Evolutionary conservation across 169 alveolate species (phyloP).

Genomic region (Babesia microti): DNA sequence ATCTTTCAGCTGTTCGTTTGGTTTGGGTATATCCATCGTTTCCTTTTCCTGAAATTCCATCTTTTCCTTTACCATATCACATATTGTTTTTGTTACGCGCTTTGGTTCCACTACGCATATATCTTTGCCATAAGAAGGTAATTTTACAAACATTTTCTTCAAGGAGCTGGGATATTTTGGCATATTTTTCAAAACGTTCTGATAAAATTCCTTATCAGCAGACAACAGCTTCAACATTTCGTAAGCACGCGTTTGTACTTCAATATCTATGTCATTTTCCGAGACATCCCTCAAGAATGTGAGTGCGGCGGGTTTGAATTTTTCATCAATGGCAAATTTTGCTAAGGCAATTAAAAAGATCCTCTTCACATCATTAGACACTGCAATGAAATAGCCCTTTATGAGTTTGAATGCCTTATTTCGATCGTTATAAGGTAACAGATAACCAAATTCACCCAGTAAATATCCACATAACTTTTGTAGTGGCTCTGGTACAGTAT

Average conservation of each 20-base stretch:
- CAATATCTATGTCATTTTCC: constrained; percentile 26
- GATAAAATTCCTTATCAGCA: constrained; percentile 16
- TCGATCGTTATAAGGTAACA: constrained; percentile 11
- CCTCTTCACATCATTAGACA: constrained; percentile 24
- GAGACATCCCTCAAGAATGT: constrained; percentile 35
- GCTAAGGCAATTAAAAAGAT: constrained; percentile 43
- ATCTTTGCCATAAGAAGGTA: constrained; percentile 19
- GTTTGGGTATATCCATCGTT: no score
- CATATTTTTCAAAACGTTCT: constrained; percentile 10
- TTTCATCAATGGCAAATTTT: constrained; percentile 44
- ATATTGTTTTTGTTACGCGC: no score
- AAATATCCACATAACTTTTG: constrained; percentile 50
- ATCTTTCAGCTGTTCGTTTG: no score
- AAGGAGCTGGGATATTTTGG: constrained; percentile 19
- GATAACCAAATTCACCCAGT: constrained; percentile 51
- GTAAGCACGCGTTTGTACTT: constrained; percentile 52
- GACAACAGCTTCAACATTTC: constrained; percentile 39
- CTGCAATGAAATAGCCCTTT: constrained; percentile 33
- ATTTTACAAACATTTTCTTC: constrained; percentile 17
- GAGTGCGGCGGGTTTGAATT: constrained; percentile 12
- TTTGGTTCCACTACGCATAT: no score
- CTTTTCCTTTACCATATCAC: constrained; percentile 29
- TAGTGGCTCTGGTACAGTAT: no score
- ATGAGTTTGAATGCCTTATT: constrained; percentile 25
- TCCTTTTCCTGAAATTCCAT: neutral